Evolutionary conservation across 192 early-diverging fungal species (phyloP).

Genomic region (Coemansia sp.): DNA sequence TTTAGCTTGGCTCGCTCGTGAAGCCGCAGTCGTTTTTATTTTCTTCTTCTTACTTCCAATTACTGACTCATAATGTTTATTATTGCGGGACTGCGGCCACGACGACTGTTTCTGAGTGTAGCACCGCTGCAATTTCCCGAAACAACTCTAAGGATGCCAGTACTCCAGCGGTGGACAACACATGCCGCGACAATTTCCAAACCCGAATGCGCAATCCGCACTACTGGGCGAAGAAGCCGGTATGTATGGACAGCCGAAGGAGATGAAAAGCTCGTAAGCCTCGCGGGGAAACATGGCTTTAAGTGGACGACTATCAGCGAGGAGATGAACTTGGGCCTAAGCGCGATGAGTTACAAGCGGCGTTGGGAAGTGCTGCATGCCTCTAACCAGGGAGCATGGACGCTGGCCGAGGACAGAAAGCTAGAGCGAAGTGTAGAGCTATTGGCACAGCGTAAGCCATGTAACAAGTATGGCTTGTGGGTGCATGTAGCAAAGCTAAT

Average conservation of each 20-base stretch:
- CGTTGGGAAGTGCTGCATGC: constrained; percentile 3
- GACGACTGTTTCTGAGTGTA: neutral
- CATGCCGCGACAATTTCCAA: neutral
- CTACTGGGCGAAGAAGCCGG: neutral
- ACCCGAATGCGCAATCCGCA: neutral
- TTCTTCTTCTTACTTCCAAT: neutral
- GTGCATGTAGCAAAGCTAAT: constrained; percentile 3
- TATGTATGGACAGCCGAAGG: constrained; percentile 1
- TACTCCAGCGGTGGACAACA: neutral
- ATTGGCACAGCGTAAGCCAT: neutral
- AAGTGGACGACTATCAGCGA: neutral
- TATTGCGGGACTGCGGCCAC: neutral
- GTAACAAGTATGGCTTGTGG: constrained; percentile 9
- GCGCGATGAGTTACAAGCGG: constrained; percentile 5
- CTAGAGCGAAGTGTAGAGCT: neutral
- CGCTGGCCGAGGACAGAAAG: constrained; percentile 8
- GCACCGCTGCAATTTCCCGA: neutral
- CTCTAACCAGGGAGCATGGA: constrained; percentile 10
- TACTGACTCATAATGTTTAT: neutral
- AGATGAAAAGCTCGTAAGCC: neutral
- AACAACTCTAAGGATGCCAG: neutral
- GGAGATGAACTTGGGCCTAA: constrained; percentile 5
- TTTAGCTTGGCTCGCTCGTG: neutral
- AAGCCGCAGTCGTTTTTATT: neutral
- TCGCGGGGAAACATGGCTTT: neutral